These are phyloP conservation scores for Capniomyces stellatus DNA, from an alignment of 371 early-diverging fungal genomes.

Conservation along the genomic window DNA sequence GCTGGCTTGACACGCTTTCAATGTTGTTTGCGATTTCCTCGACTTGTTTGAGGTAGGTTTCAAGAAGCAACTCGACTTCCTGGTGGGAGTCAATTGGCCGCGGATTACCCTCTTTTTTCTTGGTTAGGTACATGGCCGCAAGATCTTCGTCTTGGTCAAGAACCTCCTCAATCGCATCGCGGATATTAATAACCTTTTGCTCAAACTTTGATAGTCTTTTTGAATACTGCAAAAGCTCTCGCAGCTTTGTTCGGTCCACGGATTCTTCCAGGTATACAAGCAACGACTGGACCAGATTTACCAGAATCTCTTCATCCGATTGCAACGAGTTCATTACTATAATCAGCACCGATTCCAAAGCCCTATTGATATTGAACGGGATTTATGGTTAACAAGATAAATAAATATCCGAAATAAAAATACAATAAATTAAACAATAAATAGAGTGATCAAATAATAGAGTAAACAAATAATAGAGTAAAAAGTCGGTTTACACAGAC, in stretches of 20 bases:
- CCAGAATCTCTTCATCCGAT: conserved; percentile 48
- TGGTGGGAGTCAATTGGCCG: conserved; percentile 47
- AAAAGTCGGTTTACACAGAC: too few relatives aligned
- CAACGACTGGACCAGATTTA: conserved; percentile 39
- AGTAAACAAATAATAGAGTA: background rate
- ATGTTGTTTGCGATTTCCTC: conserved; percentile 65
- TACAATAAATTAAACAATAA: background rate
- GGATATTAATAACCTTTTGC: conserved; percentile 47
- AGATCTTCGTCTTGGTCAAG: conserved; percentile 78
- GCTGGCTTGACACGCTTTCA: conserved; percentile 43
- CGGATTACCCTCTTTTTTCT: conserved; percentile 38
- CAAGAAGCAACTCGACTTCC: conserved; percentile 71
- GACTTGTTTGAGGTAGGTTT: conserved; percentile 67
- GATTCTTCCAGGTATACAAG: conserved; percentile 49
- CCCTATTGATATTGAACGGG: conserved; percentile 14
- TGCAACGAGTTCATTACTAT: conserved; percentile 49
- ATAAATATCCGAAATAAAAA: background rate
- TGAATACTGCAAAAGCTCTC: conserved; percentile 51
- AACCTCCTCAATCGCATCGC: conserved; percentile 56
- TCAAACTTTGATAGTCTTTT: conserved; percentile 58
- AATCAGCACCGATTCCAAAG: conserved; percentile 65
- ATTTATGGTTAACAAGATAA: conserved; percentile 4
- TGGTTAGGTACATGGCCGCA: conserved; percentile 72
- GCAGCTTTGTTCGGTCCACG: conserved; percentile 50
- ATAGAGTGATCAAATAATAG: background rate